Percentiles rank a stretch among this genome's conserved stretches.
Conservation (phyloP, 495 filamentous ascomycete species). For the Podospora australis region DNA sequence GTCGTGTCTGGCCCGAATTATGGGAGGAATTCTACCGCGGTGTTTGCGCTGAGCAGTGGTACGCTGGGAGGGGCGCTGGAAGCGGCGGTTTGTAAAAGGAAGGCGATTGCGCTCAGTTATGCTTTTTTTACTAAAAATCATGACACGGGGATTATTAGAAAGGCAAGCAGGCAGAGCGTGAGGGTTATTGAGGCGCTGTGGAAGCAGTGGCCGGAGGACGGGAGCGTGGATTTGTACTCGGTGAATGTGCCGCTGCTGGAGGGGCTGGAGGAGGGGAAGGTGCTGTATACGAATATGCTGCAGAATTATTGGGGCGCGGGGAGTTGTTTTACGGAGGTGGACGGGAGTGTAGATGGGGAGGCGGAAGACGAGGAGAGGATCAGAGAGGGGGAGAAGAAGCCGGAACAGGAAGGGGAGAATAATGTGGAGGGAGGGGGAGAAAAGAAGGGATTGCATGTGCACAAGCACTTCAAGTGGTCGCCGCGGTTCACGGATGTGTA, state of each 20-base stretch:
- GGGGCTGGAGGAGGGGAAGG: constrained; percentile 57
- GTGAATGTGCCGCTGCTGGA: constrained; percentile 81
- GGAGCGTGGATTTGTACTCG: constrained; percentile 67
- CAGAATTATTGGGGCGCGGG: constrained; percentile 79
- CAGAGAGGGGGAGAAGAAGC: constrained; percentile 51
- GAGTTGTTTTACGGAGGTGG: constrained; percentile 74
- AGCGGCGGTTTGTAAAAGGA: constrained; percentile 73
- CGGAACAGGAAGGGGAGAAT: constrained; percentile 20
- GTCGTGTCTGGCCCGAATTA: constrained; percentile 92
- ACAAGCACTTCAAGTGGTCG: constrained; percentile 92
- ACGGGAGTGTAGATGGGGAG: constrained; percentile 52
- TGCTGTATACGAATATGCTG: constrained; percentile 74
- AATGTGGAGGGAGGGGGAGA: constrained; percentile 18
- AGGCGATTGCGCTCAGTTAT: constrained; percentile 76
- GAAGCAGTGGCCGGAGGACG: constrained; percentile 61
- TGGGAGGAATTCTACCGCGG: constrained; percentile 84
- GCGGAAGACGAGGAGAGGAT: constrained; percentile 60
- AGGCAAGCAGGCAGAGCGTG: constrained; percentile 62
- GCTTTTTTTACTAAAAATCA: constrained; percentile 80
- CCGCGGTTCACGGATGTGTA: constrained; percentile 83
- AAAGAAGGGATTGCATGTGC: constrained; percentile 41
- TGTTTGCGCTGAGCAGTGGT: constrained; percentile 84
- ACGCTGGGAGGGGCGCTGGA: constrained; percentile 91
- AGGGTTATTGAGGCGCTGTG: constrained; percentile 70
- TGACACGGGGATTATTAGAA: constrained; percentile 68